Evolutionary conservation across 768 basidiomycete genomes (phyloP).

Genomic region (Leccinum imitatum): DNA sequence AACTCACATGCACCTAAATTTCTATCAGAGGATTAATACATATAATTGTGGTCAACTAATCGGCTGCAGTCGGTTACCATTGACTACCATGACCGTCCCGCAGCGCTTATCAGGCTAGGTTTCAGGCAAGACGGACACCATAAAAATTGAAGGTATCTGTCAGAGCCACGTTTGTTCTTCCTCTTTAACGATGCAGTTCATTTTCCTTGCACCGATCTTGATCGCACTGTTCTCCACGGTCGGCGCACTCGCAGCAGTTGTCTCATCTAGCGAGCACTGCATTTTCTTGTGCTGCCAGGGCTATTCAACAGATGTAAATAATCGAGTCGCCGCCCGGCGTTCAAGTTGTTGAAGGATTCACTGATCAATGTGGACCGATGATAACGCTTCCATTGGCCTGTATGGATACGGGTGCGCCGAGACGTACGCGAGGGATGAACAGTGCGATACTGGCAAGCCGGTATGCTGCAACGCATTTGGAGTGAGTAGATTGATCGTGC

Average conservation of each 20-base stretch:
- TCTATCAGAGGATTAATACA: too few relatives aligned
- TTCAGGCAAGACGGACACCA: too few relatives aligned
- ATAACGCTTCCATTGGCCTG: not conserved
- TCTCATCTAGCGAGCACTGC: not conserved
- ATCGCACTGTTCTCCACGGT: not conserved
- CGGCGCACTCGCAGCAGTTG: not conserved
- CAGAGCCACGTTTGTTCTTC: not conserved
- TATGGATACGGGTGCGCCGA: too few relatives aligned
- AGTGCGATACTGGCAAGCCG: not conserved
- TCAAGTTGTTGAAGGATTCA: not conserved
- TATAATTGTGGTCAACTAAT: too few relatives aligned
- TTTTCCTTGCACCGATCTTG: not conserved
- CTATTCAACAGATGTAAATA: not conserved
- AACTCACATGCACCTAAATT: too few relatives aligned
- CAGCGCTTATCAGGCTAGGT: too few relatives aligned
- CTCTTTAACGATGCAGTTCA: not conserved
- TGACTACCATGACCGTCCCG: too few relatives aligned
- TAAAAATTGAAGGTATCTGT: too few relatives aligned
- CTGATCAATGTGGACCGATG: not conserved
- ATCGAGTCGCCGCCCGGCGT: not conserved
- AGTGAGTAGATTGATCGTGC: not conserved
- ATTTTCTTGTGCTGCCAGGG: not conserved
- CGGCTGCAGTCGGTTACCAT: too few relatives aligned
- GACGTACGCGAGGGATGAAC: not conserved
- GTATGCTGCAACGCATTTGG: not conserved